phyloP scores from a whole-genome alignment of 1,139 yeast species.

The Yamadazyma friedrichii region DNA sequence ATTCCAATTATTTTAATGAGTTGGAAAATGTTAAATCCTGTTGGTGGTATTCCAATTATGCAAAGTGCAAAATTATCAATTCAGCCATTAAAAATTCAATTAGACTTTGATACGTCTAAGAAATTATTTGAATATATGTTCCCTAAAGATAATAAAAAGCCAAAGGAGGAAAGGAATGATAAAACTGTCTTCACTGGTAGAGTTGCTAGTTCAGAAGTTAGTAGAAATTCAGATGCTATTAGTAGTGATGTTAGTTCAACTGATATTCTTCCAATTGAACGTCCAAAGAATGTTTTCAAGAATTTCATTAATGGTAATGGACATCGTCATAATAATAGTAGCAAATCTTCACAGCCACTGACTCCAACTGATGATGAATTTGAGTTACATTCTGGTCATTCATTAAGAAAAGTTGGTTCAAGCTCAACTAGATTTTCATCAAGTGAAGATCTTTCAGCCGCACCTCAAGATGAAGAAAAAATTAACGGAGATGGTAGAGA shows the following conservation, averaged over 20 bases:
- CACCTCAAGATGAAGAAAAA: slow-evolving; percentile 4
- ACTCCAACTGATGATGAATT: slow-evolving; percentile 11
- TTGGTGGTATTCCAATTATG: slow-evolving; percentile 79
- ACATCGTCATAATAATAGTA: neutral
- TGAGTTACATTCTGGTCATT: slow-evolving; percentile 10
- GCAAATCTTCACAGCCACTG: slow-evolving; percentile 3
- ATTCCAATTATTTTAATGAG: slow-evolving; percentile 50
- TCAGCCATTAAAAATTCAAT: slow-evolving; percentile 68
- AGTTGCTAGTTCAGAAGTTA: neutral
- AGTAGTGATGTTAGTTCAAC: slow-evolving; percentile 10
- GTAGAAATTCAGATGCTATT: slow-evolving; percentile 1
- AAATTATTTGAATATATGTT: slow-evolving; percentile 63
- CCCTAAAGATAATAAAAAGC: slow-evolving; percentile 39
- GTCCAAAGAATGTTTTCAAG: slow-evolving; percentile 14
- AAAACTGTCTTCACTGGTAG: neutral
- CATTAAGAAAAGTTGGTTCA: slow-evolving; percentile 8
- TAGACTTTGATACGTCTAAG: slow-evolving; percentile 69
- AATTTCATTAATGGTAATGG: slow-evolving; percentile 7
- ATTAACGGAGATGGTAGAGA: slow-evolving; percentile 2
- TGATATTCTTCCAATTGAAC: slow-evolving; percentile 10
- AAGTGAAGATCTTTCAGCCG: slow-evolving; percentile 11
- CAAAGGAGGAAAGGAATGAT: neutral
- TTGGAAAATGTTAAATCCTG: slow-evolving; percentile 77
- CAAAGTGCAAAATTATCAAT: slow-evolving; percentile 48
- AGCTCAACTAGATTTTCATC: slow-evolving; percentile 13